Conservation (phyloP, 805 yeast species). For the Vanderwaltozyma yarrowii region DNA sequence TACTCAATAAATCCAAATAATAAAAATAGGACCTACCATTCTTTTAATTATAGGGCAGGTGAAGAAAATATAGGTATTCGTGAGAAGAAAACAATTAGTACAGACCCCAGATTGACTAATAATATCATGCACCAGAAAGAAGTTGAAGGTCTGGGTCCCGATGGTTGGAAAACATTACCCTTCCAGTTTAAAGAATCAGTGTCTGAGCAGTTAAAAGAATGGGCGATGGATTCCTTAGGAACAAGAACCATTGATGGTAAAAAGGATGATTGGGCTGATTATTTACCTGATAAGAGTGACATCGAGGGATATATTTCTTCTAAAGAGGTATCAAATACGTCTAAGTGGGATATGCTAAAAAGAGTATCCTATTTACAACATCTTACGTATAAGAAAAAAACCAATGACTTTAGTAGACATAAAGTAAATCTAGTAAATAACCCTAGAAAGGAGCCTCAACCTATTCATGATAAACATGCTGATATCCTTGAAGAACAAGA, state of each 20-base stretch:
- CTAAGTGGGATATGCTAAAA: constrained; percentile 64
- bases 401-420: constrained; percentile 12
- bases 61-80: constrained; percentile 76
- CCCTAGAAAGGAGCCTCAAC: background rate
- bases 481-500: constrained; percentile 18
- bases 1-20: constrained; percentile 7
- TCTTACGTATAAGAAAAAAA: constrained; percentile 43
- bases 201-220: constrained; percentile 42
- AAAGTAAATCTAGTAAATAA: background rate
- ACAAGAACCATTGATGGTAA: constrained; percentile 28
- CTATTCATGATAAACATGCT: constrained; percentile 8
- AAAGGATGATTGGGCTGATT: constrained; percentile 19
- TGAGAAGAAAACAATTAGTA: constrained; percentile 70
- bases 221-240: constrained; percentile 40
- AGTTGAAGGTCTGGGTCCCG: constrained; percentile 68
- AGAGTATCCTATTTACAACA: constrained; percentile 62
- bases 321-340: constrained; percentile 37
- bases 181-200: constrained; percentile 45
- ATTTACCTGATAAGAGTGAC: constrained; percentile 49
- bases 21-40: constrained; percentile 23
- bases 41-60: constrained; percentile 86
- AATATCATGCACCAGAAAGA: constrained; percentile 57
- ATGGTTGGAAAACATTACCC: constrained; percentile 42
- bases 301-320: constrained; percentile 47
- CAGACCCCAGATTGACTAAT: constrained; percentile 70